Base-by-base conservation (phyloP, 106 monocot species). In the Posidonia australis region DNA sequence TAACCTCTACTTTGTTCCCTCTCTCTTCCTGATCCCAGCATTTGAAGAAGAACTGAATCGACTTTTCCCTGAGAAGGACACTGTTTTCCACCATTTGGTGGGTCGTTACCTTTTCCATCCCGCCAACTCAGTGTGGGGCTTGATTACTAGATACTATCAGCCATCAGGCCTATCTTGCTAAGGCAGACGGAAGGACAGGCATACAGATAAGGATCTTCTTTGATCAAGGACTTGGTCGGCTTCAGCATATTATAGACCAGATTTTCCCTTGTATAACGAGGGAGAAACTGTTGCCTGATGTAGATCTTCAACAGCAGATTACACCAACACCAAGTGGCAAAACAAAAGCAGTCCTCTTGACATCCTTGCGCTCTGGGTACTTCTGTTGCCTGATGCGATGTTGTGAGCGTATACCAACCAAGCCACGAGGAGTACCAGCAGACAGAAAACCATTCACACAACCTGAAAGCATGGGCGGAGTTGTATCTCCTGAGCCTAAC, bases 41-140 rank as follows among this genome's bases (percentile, higher is more conserved):
- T 90, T 74, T 44, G 70, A 82, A 61, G 70, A 82, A 26, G 84
- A 90, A 45, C 71, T 96, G 4, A 55, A 44, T 20, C 54, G 51
- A 25, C 51, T 96, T 13, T 96, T 96, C 57, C 94, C 90, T 6
- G 62, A 77, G 41, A 96, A 70, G 57, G 90, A 90, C 36, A 67
- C 84, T 0, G 90, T 90, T 9, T 96, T 96, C 60, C 90, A 90
- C 64, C 90, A 96, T 54, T 60, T 96, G 19, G 82, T 96, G 19
- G 82, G 82, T 3, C 79, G 90, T 5, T 90, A 90, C 42, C 48
- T 75, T 14, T 75, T 75, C 61, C 68, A 68, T 49, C 75, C 75
- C 12, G 53, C 60, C 17, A 75, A 75, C 48, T 10, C 30, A 10
- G 75, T 68, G 5, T 75, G 68, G 75, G 68, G 61, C 16, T 46